Base-by-base conservation (phyloP, 768 basidiomycete genomes). In the Suillus brevipes region DNA sequence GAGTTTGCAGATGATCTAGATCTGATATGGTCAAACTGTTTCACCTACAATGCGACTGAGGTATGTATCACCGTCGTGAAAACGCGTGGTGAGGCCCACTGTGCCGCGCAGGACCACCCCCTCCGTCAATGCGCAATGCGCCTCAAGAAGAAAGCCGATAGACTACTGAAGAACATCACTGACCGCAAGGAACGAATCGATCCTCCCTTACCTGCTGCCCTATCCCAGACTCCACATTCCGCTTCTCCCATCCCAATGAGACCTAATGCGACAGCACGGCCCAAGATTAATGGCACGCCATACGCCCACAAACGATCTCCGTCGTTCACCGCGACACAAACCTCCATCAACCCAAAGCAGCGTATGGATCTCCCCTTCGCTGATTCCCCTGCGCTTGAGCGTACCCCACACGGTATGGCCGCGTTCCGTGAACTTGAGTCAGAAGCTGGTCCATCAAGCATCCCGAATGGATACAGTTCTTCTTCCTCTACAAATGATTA, bases 21-120 rank as follows among this genome's bases (percentile, higher is more conserved):
- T 69, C 86, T 98, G 66, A 98, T 99, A 69, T 99, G 97, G 97
- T 87, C 88, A 55, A 99, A 99, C 69, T 98, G 97, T 77, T 85
- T 90, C 67, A 88, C 85, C 6, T 99, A 99, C 77, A 99, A 99
- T 76, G 89, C 92, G 20, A 85, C 89, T 13, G 91, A 95, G 81
- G 96, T 94, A 69, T 66, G 90, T 83, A n/a, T 53, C 63, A 31
- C n/a, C 34, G 16, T 28, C 50, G 9, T 31, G 55, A 23, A 55
- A 64, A 28, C 66, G 28, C 28, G 12, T 12, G n/a, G 18, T 28
- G 18, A 60, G 58, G 13, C 40, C 25, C 62, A 20, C 25, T 62
- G 49, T 25, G 38, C 50, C 34, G 40, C 31, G 16, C 76, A 97
- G 95, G 87, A 87, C 64, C 97, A 99, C 74, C 97, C 94, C 2